These are phyloP conservation scores for Cicer yamashitae DNA, from an alignment of 306 rosid genomes.

Conservation along the genomic window DNA sequence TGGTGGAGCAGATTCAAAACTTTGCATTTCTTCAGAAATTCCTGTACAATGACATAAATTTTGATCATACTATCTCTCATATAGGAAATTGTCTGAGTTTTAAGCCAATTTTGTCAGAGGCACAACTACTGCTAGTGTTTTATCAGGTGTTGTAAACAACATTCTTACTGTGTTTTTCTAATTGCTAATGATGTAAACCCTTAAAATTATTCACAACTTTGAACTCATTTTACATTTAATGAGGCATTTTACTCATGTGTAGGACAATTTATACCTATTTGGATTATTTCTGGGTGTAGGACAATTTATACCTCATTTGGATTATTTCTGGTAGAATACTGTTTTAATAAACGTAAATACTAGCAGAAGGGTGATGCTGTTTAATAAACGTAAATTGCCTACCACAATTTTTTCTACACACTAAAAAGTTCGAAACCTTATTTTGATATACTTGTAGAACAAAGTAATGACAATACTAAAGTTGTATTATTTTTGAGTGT, in stretches of 20 bases:
- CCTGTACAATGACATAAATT: constrained; percentile 53
- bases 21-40: constrained; percentile 76
- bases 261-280: background rate
- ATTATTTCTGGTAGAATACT: background rate
- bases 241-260: background rate
- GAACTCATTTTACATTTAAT: background rate
- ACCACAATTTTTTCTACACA: no score
- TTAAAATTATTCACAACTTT: constrained; percentile 6
- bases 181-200: constrained; percentile 24
- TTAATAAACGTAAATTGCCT: no score
- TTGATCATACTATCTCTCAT: background rate
- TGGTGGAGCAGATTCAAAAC: constrained; percentile 90
- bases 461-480: no score
- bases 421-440: no score
- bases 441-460: no score
- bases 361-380: background rate
- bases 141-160: constrained; percentile 16
- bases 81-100: background rate
- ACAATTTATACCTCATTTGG: background rate
- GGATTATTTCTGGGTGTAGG: background rate
- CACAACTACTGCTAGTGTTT: constrained; percentile 2
- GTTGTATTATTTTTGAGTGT: no score
- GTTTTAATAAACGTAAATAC: background rate
- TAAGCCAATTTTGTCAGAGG: constrained; percentile 45
- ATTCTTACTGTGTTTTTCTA: background rate